Percentiles rank a stretch among this genome's conserved stretches.
These are phyloP conservation scores for Psilocybe cubensis DNA, from an alignment of 768 basidiomycete genomes.

Conservation along the genomic window DNA sequence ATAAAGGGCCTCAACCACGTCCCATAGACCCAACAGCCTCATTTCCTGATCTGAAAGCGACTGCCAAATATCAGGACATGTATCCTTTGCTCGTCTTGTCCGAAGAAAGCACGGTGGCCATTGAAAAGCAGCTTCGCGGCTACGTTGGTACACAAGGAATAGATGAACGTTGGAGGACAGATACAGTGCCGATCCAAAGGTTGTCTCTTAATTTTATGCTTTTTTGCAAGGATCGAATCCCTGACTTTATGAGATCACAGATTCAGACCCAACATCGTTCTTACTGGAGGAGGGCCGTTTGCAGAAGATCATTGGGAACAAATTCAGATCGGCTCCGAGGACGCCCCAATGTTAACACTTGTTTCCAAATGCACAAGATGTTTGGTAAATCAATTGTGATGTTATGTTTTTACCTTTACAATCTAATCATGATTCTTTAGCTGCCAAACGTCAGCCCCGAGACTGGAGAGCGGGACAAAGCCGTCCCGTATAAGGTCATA, in stretches of 20 bases:
- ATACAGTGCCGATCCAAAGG: slow-evolving; percentile 62
- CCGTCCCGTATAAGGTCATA: slow-evolving; percentile 76
- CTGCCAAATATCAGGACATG: slow-evolving; percentile 67
- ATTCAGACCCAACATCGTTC: slow-evolving; percentile 78
- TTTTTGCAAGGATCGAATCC: background rate
- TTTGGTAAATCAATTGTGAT: slow-evolving; percentile 50
- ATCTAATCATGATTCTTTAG: slow-evolving; percentile 35
- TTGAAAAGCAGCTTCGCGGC: slow-evolving; percentile 50
- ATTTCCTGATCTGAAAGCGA: slow-evolving; percentile 63
- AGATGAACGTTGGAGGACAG: slow-evolving; percentile 54
- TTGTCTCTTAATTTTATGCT: slow-evolving; percentile 24
- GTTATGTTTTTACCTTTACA: background rate
- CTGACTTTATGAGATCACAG: slow-evolving; percentile 34
- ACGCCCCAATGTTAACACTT: slow-evolving; percentile 50
- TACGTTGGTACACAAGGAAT: slow-evolving; percentile 54
- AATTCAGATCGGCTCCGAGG: slow-evolving; percentile 51
- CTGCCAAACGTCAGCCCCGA: slow-evolving; percentile 73
- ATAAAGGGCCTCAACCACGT: slow-evolving; percentile 66
- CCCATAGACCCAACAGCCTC: slow-evolving; percentile 49
- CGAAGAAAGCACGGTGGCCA: slow-evolving; percentile 60
- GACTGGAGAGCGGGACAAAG: slow-evolving; percentile 67
- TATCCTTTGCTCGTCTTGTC: slow-evolving; percentile 72
- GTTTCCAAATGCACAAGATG: slow-evolving; percentile 76
- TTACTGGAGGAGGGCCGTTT: slow-evolving; percentile 70
- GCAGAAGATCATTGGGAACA: slow-evolving; percentile 74